Percentiles rank a stretch among this genome's conserved stretches.
These are phyloP conservation scores for Ogataea trehalophila DNA, from an alignment of 805 yeast species.

Conservation along the genomic window DNA sequence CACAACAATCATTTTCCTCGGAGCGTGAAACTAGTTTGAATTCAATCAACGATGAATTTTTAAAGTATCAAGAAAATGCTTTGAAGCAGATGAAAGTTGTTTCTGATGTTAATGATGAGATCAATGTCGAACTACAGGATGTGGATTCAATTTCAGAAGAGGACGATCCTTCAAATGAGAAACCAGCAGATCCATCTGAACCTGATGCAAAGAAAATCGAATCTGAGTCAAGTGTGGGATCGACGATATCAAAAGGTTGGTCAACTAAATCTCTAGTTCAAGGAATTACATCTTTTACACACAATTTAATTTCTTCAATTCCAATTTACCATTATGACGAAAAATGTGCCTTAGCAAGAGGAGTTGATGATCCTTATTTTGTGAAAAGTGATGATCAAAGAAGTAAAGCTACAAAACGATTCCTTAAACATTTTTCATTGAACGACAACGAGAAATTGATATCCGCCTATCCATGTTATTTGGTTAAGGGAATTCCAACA, in stretches of 20 bases:
- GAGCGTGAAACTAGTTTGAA: not conserved
- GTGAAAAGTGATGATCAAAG: conserved; percentile 42
- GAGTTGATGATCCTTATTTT: conserved; percentile 45
- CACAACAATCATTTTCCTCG: not conserved
- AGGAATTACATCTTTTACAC: conserved; percentile 26
- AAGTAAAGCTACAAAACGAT: conserved; percentile 48
- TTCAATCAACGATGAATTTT: not conserved
- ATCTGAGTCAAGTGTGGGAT: not conserved
- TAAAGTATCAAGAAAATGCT: not conserved
- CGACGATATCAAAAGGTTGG: conserved; percentile 13
- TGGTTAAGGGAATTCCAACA: conserved; percentile 67
- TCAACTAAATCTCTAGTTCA: conserved; percentile 26
- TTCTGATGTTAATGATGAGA: not conserved
- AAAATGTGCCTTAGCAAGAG: conserved; percentile 31
- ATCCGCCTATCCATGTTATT: conserved; percentile 66
- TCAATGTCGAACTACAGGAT: not conserved
- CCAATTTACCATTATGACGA: conserved; percentile 50
- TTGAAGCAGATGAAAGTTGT: not conserved
- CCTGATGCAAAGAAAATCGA: not conserved
- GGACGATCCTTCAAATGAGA: not conserved
- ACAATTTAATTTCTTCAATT: conserved; percentile 19
- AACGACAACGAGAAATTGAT: conserved; percentile 45
- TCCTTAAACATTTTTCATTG: conserved; percentile 61
- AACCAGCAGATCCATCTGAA: not conserved
- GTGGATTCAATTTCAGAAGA: not conserved